phyloP scores from a whole-genome alignment of 2,329 filamentous ascomycete genomes.

The Ophiostoma pallidulum region DNA sequence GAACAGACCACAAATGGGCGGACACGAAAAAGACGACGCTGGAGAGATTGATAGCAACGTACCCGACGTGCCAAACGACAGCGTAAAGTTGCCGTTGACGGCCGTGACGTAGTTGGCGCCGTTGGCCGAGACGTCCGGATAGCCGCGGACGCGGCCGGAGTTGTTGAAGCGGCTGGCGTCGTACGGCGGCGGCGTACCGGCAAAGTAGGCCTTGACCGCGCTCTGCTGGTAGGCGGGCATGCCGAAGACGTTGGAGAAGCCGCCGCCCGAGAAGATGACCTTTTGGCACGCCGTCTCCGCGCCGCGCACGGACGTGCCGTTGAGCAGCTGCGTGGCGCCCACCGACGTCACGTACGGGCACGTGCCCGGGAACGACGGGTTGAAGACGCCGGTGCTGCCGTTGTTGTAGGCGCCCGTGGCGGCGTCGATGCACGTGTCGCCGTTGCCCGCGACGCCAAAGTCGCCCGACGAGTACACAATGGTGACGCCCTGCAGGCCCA shows the following conservation, averaged over 20 bases:
- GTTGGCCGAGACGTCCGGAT: conserved; percentile 16
- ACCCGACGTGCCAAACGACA: conserved; percentile 40
- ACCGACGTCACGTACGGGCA: conserved; percentile 44
- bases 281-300: conserved; percentile 37
- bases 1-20: background rate
- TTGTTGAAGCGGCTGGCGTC: conserved; percentile 27
- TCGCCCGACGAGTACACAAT: conserved; percentile 44
- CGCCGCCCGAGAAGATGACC: conserved; percentile 36
- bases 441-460: conserved; percentile 34
- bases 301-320: conserved; percentile 27
- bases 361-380: conserved; percentile 35
- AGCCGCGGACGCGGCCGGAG: conserved; percentile 31
- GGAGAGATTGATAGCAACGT: conserved; percentile 3
- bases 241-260: conserved; percentile 37
- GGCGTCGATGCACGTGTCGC: conserved; percentile 27
- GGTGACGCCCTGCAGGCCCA: conserved; percentile 42
- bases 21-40: no score
- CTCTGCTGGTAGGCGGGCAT: conserved; percentile 32
- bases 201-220: conserved; percentile 16
- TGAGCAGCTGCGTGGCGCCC: conserved; percentile 38
- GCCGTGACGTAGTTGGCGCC: conserved; percentile 30
- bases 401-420: conserved; percentile 21
- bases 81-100: conserved; percentile 30
- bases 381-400: conserved; percentile 33
- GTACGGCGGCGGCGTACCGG: conserved; percentile 31